A percentile compares a stretch with the other conserved stretches of the same genome.
phyloP scores from a whole-genome alignment of 768 basidiomycete genomes.

The Cubamyces lactineus region DNA sequence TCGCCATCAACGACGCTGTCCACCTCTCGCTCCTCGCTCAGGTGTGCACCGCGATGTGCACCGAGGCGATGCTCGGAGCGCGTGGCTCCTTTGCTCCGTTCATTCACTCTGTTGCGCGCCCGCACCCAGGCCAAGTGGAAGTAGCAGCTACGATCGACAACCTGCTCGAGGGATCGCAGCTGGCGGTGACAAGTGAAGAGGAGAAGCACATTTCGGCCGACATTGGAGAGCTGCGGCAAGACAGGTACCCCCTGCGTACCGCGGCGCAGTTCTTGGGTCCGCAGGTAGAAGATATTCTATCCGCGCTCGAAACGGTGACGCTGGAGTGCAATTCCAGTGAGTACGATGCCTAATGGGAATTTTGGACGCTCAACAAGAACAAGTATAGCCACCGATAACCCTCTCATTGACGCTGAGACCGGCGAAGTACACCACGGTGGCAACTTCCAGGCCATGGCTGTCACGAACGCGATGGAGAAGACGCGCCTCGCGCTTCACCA shows the following conservation, averaged over 20 bases:
- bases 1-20: constrained; percentile 74
- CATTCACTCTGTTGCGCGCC: constrained; percentile 73
- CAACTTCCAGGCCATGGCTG: constrained; percentile 88
- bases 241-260: constrained; percentile 75
- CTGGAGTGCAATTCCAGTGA: constrained; percentile 83
- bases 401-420: constrained; percentile 71
- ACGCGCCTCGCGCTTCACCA: constrained; percentile 62
- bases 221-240: constrained; percentile 74
- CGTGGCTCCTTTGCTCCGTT: constrained; percentile 77
- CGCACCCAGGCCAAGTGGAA: constrained; percentile 87
- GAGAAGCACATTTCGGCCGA: constrained; percentile 78
- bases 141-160: constrained; percentile 69
- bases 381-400: constrained; percentile 79
- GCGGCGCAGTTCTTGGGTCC: constrained; percentile 87
- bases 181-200: constrained; percentile 66
- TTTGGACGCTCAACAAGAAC: neutral
- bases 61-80: constrained; percentile 78
- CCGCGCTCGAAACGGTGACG: constrained; percentile 63
- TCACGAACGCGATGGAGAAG: constrained; percentile 89
- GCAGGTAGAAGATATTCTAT: constrained; percentile 77
- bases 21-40: constrained; percentile 68
- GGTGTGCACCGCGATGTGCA: constrained; percentile 83
- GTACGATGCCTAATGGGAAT: constrained; percentile 31
- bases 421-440: constrained; percentile 80
- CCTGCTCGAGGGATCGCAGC: constrained; percentile 67